Conservation (phyloP, 208 protist genomes). For the Trypanosoma vivax region DNA sequence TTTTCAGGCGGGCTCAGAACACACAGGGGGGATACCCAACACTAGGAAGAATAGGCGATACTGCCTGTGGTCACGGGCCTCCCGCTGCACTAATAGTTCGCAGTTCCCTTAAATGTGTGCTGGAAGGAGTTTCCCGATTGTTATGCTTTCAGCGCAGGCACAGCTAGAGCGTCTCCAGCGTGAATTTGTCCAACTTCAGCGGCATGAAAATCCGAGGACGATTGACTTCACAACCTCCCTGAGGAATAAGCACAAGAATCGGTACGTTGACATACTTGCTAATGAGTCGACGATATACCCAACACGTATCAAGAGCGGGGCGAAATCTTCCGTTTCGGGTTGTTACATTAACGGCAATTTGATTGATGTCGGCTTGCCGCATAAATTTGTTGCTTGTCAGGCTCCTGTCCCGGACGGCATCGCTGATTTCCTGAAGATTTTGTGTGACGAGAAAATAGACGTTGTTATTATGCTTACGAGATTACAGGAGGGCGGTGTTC, state of each 20-base stretch:
- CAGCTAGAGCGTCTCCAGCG: conserved; percentile 34
- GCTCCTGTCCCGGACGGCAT: conserved; percentile 58
- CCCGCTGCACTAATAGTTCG: conserved; percentile 1
- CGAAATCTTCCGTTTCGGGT: neutral
- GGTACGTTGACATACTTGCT: conserved; percentile 75
- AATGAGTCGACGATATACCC: conserved; percentile 78
- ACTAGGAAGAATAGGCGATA: too few relatives aligned
- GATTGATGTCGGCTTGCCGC: conserved; percentile 33
- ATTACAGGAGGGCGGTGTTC: conserved; percentile 37
- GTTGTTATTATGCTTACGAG: conserved; percentile 79
- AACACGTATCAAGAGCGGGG: neutral
- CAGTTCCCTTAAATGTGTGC: neutral
- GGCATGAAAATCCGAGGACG: conserved; percentile 24
- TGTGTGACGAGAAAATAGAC: conserved; percentile 41
- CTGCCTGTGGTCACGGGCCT: too few relatives aligned
- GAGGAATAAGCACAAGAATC: conserved; percentile 42
- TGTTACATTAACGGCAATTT: conserved; percentile 71
- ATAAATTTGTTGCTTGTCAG: conserved; percentile 72
- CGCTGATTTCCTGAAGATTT: conserved; percentile 40
- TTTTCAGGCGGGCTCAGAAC: too few relatives aligned
- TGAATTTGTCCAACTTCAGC: conserved; percentile 46
- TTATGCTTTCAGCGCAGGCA: conserved; percentile 21
- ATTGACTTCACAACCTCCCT: conserved; percentile 62
- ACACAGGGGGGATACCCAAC: too few relatives aligned
- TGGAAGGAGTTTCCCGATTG: conserved; percentile 17